These are phyloP conservation scores for Adansonia rubrostipa DNA, from an alignment of 441 rosid species.

Conservation along the genomic window DNA sequence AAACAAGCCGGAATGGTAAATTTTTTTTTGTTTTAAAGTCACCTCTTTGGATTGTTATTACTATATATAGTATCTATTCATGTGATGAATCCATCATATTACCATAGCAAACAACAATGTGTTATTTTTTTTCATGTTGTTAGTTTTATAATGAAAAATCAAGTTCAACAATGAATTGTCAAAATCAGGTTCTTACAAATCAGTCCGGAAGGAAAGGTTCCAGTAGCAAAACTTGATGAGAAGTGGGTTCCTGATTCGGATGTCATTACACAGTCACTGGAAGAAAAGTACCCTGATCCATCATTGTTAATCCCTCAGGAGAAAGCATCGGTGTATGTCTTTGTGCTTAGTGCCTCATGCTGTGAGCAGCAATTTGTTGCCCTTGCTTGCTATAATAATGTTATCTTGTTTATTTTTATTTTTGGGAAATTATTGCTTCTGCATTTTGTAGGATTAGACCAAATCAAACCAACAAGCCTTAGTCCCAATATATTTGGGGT, in stretches of 20 bases:
- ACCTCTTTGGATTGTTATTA: neutral
- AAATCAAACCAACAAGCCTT: no score
- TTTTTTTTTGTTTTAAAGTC: neutral
- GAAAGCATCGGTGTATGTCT: constrained; percentile 77
- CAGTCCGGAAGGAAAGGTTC: constrained; percentile 91
- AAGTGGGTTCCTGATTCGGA: constrained; percentile 96
- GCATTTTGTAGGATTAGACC: neutral
- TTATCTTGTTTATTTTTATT: neutral
- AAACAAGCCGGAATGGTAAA: constrained; percentile 90
- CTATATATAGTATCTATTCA: neutral
- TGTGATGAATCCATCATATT: neutral
- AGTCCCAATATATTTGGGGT: no score
- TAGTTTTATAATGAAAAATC: constrained; percentile 17
- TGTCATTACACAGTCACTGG: constrained; percentile 76
- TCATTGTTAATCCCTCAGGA: constrained; percentile 73
- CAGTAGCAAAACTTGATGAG: constrained; percentile 79
- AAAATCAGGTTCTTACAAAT: constrained; percentile 73
- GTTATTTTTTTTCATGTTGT: neutral
- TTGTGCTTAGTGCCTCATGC: neutral
- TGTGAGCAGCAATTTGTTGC: neutral
- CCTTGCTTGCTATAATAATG: neutral
- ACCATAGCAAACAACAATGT: neutral
- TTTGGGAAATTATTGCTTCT: neutral
- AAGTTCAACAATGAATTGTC: neutral
- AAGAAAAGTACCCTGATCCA: constrained; percentile 88